Percentiles rank a stretch among this genome's conserved stretches.
These are phyloP conservation scores for Ceratocystis huliohia DNA, from an alignment of 2,329 filamentous ascomycete species.

Conservation along the genomic window DNA sequence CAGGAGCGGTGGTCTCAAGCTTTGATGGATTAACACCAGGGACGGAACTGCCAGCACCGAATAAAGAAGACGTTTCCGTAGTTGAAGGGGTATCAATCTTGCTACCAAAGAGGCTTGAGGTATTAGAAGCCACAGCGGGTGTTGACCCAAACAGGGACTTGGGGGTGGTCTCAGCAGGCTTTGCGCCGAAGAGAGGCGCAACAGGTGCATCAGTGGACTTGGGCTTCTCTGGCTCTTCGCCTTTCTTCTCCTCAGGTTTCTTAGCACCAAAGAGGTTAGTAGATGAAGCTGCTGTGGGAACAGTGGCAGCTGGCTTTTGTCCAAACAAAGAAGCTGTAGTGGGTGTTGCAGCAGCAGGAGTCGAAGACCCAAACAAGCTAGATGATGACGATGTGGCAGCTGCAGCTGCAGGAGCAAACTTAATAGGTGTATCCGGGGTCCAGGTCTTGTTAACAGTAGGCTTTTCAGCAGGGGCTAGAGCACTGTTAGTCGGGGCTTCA, in stretches of 20 bases:
- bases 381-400: conserved; percentile 13
- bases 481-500: conserved; percentile 31
- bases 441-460: conserved; percentile 35
- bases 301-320: conserved; percentile 26
- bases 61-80: not conserved
- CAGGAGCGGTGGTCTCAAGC: not conserved
- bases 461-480: conserved; percentile 26
- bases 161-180: conserved; percentile 16
- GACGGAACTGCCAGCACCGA: not conserved
- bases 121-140: conserved; percentile 11
- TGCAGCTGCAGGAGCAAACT: conserved; percentile 34
- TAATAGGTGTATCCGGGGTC: conserved; percentile 41
- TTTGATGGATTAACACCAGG: not conserved
- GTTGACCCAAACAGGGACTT: conserved; percentile 18
- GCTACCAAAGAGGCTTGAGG: conserved; percentile 20
- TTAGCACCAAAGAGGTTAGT: conserved; percentile 30
- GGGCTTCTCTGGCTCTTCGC: conserved; percentile 17
- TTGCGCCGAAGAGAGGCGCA: conserved; percentile 24
- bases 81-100: not conserved
- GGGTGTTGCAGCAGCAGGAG: conserved; percentile 26
- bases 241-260: conserved; percentile 23
- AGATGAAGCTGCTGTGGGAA: conserved; percentile 28
- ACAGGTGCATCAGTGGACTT: conserved; percentile 20
- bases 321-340: conserved; percentile 23
- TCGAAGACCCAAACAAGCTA: conserved; percentile 18